Percentiles rank a stretch among this genome's conserved stretches.
These are phyloP conservation scores for Mucuna pruriens DNA, from an alignment of 306 rosid species.

Conservation along the genomic window DNA sequence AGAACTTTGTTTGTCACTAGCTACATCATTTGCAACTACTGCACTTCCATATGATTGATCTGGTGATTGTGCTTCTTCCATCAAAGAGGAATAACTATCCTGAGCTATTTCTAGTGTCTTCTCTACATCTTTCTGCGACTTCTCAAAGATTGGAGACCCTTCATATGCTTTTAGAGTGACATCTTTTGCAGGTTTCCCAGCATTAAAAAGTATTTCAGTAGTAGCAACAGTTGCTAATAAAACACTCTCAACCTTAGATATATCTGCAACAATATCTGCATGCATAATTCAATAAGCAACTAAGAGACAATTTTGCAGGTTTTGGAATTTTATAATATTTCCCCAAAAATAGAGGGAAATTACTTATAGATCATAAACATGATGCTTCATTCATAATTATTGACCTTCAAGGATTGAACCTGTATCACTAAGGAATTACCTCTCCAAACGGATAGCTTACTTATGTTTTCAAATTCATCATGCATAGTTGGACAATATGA, in stretches of 20 bases:
- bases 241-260: neutral
- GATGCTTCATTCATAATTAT: neutral
- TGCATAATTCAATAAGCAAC: conserved; percentile 20
- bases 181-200: conserved; percentile 6
- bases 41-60: conserved; percentile 4
- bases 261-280: conserved; percentile 1
- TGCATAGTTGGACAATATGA: neutral
- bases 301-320: neutral
- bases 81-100: conserved; percentile 22
- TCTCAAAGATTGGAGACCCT: conserved; percentile 1
- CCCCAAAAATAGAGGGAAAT: neutral
- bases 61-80: conserved; percentile 16
- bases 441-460: neutral
- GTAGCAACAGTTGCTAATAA: neutral
- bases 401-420: neutral
- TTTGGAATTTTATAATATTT: neutral
- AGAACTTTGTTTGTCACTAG: neutral
- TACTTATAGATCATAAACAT: neutral
- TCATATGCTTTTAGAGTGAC: neutral
- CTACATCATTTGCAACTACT: conserved; percentile 28
- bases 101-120: conserved; percentile 20
- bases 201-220: neutral
- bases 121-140: conserved; percentile 30
- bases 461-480: neutral
- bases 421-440: neutral